Evolutionary conservation across 106 monocot species (phyloP), one percentile per base, ranked within the genome.

Genomic region (Platanthera zijinensis): DNA sequence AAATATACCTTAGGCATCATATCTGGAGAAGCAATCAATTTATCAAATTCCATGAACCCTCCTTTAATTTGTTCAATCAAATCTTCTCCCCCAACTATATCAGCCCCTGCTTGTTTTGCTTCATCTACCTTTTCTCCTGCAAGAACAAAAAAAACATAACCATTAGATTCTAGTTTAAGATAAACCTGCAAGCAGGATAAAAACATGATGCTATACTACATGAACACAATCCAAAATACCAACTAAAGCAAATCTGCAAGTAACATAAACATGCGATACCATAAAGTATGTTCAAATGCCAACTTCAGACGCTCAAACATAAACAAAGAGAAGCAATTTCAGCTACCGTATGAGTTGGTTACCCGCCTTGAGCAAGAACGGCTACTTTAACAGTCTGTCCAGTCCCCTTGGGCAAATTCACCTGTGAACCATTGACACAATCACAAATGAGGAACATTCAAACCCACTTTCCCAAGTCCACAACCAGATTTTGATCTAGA

Each of bases 41-140:
- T 97, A 78, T 97, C 97, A 72, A 97, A 97, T 1, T 94, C 97
- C 97, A 97, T 91, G 46, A 97, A 97, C 77, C 97, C 97, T 62
- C 84, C 89, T 68, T 88, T 97, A 52, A 97, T 91, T 83, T 97
- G 80, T 54, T 87, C 76, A 50, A 97, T 91, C 45, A 97, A 75
- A 50, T 97, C 97, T 75, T 97, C 97, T 82, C 87, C 93, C 77
- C 97, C 97, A 78, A 94, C 86, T 78, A 97, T 88, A 85, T 97
- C 93, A 82, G 97, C 97, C 54, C 97, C 97, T 21, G 93, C 93
- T 81, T 87, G 84, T 84, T 89, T 89, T 61, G 97, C 97, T 89
- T 97, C 93, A 82, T 89, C 91, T 10, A 97, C 71, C 82, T 88
- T 97, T 78, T 89, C 89, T 77, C 97, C 97, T 97, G 72, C 48